These are phyloP conservation scores for Trematosphaeria pertusa DNA, from an alignment of 2,329 filamentous ascomycete genomes.

Conservation along the genomic window DNA sequence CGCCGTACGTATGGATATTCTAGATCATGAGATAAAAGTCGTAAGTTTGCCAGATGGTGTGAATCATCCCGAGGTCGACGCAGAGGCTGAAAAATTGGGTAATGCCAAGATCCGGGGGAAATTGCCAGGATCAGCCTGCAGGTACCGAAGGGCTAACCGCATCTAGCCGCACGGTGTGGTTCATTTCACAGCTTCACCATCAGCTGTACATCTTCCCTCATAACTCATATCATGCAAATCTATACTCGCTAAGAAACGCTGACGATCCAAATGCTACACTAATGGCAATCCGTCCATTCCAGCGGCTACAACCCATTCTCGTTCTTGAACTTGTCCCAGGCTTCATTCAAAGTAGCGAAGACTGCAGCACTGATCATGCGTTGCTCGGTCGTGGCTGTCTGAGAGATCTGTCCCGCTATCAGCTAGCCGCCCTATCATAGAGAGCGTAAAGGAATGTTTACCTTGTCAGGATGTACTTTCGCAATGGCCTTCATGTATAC, in stretches of 20 bases:
- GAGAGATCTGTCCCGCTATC: constrained; percentile 57
- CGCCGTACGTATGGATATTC: too few species aligned
- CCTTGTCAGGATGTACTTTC: constrained; percentile 99
- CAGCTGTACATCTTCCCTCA: too few species aligned
- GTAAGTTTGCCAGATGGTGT: constrained; percentile 3
- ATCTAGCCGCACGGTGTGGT: background rate
- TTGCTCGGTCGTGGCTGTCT: constrained; percentile 70
- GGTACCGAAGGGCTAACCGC: constrained; percentile 5
- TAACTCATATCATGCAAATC: constrained; percentile 9
- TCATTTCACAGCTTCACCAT: too few species aligned
- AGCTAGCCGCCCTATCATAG: constrained; percentile 6
- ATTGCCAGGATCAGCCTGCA: constrained; percentile 3
- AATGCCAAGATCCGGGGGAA: constrained; percentile 20
- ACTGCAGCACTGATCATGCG: constrained; percentile 71
- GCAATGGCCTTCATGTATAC: constrained; percentile 99
- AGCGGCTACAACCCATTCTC: constrained; percentile 62
- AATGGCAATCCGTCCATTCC: background rate
- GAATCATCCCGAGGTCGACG: constrained; percentile 7
- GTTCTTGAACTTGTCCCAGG: constrained; percentile 72
- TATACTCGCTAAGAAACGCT: background rate
- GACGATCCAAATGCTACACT: background rate
- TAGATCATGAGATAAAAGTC: background rate
- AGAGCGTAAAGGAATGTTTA: constrained; percentile 56
- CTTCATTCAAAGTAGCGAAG: constrained; percentile 70
- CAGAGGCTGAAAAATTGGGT: constrained; percentile 14